Evolutionary conservation across 441 rosid species (phyloP).

Genomic region (Erodium trifolium): DNA sequence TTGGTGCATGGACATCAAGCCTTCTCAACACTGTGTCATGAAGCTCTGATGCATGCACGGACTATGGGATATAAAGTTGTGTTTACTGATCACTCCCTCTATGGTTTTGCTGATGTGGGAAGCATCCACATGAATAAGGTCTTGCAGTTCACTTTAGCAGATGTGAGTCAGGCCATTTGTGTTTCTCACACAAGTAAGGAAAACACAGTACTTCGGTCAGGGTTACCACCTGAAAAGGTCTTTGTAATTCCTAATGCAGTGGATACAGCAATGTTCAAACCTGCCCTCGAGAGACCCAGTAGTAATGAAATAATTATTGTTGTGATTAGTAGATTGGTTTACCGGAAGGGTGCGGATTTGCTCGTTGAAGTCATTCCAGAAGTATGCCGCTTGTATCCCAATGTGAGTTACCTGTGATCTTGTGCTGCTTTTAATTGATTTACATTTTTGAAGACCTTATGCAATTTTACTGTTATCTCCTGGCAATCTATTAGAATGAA

Average conservation of each 20-base stretch:
- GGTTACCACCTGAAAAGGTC: slow-evolving; percentile 77
- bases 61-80: slow-evolving; percentile 90
- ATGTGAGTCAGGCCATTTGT: slow-evolving; percentile 88
- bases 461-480: not conserved
- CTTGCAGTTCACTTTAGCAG: slow-evolving; percentile 85
- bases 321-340: slow-evolving; percentile 92
- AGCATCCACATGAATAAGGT: slow-evolving; percentile 98
- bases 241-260: slow-evolving; percentile 93
- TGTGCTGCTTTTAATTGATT: slow-evolving; percentile 4
- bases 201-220: slow-evolving; percentile 82
- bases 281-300: slow-evolving; percentile 48
- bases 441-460: not conserved
- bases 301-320: slow-evolving; percentile 64
- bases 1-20: slow-evolving; percentile 96
- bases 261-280: slow-evolving; percentile 94
- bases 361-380: slow-evolving; percentile 95
- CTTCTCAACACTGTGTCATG: slow-evolving; percentile 94
- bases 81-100: slow-evolving; percentile 88
- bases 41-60: slow-evolving; percentile 89
- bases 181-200: slow-evolving; percentile 97
- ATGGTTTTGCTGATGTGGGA: slow-evolving; percentile 91
- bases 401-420: slow-evolving; percentile 43
- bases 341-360: slow-evolving; percentile 92
- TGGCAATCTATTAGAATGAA: slow-evolving; percentile 7
- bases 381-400: slow-evolving; percentile 62